These are phyloP conservation scores for Leptomonas pyrrhocoris DNA, from an alignment of 208 protist species.

Conservation along the genomic window DNA sequence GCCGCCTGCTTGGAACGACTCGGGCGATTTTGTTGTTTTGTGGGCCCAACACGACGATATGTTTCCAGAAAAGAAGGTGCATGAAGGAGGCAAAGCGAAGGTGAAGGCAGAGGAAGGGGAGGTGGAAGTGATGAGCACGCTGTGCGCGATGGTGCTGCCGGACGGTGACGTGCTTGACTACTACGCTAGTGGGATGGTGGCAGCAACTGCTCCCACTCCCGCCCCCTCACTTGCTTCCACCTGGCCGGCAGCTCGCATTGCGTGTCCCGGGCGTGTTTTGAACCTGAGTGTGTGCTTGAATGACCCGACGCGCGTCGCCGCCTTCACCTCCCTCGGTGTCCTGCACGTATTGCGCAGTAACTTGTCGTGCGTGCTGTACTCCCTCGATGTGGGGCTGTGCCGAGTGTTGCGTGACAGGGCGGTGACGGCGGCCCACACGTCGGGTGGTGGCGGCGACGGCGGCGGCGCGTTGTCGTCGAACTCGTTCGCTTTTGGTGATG, in stretches of 20 bases:
- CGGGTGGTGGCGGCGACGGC: not conserved
- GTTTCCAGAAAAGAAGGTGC: not conserved
- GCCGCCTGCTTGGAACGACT: slow-evolving; percentile 19
- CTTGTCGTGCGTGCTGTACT: slow-evolving; percentile 14
- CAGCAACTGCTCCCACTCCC: not conserved
- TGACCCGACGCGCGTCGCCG: slow-evolving; percentile 24
- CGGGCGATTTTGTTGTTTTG: slow-evolving; percentile 21
- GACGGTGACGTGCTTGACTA: slow-evolving; percentile 1
- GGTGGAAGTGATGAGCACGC: not conserved
- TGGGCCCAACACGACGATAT: slow-evolving; percentile 11
- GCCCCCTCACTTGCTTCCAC: not conserved
- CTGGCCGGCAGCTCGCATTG: not conserved
- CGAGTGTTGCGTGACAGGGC: slow-evolving; percentile 6
- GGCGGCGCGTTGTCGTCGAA: not conserved
- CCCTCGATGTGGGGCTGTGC: slow-evolving; percentile 20
- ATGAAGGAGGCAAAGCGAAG: not conserved
- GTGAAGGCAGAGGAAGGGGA: not conserved
- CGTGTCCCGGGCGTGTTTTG: slow-evolving; percentile 10
- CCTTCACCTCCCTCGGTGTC: slow-evolving; percentile 17
- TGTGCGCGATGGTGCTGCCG: slow-evolving; percentile 23
- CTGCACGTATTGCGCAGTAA: slow-evolving; percentile 21
- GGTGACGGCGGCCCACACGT: not conserved
- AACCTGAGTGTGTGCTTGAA: slow-evolving; percentile 12
- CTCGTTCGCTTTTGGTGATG: slow-evolving; percentile 18
- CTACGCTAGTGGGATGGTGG: not conserved